Evolutionary conservation across 2,329 filamentous ascomycete genomes (phyloP), one percentile per base, ranked within the genome.

Genomic region (Sarocladiaceae sp.): DNA sequence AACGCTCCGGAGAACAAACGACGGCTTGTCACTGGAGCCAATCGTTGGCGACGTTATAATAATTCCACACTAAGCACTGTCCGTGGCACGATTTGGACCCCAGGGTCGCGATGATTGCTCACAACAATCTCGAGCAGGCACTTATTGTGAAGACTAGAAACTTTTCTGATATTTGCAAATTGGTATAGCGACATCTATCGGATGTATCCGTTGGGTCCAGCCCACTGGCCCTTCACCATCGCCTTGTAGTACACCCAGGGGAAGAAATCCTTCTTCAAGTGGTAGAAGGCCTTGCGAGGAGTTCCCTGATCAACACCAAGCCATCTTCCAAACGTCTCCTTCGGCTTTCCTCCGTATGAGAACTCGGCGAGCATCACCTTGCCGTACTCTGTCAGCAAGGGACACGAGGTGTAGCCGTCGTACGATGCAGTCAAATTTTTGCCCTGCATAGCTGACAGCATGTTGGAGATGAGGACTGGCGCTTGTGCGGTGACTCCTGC

Each of bases 211-310:
- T 78, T 80, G 0, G 81, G 79, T 4, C 82, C 82, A 23, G 71
- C 80, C 82, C 82, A 85, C 8, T 71, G 79, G 5, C 82, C 82
- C 66, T 81, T 84, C 6, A 85, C 74, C 74, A 83, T 77, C 31
- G 72, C 73, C 36, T 78, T 75, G 51, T 72, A 75, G 65, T 85
- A 85, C 3, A 86, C 82, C 82, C 82, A 85, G 0, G 82, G 82
- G 66, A 86, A 86, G 59, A 86, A 86, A 60, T 84, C 76, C 67
- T 82, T 85, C 71, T 86, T 86, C 44, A 86, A 58, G 58, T 84
- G 70, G 57, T 82, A 86, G 60, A 86, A 86, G 0, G 75, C 68
- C 3, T 75, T 73, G 3, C 80, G 73, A 2, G 82, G 82, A 11
- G 66, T 66, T 0, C 64, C 74, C 64, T 86, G 82, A 57, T 85